These are phyloP conservation scores for Exophiala sp. DNA, from an alignment of 2,329 filamentous ascomycete genomes.

Conservation along the genomic window DNA sequence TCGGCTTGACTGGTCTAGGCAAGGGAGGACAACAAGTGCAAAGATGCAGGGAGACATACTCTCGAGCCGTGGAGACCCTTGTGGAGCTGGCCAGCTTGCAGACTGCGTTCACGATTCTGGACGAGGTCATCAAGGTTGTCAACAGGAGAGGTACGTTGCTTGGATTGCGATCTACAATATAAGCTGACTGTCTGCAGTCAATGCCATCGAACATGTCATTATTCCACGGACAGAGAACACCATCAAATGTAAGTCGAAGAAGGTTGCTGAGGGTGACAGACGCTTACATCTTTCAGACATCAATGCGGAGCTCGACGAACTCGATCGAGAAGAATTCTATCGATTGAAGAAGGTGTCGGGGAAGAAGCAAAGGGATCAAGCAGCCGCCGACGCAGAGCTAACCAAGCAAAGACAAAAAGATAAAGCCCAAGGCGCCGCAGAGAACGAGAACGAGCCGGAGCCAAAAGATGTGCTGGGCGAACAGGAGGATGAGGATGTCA, in stretches of 20 bases:
- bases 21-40: constrained; percentile 98
- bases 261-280: not conserved
- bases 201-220: constrained; percentile 78
- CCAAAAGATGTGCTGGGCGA: constrained; percentile 63
- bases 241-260: constrained; percentile 70
- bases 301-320: constrained; percentile 94
- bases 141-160: constrained; percentile 73
- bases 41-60: constrained; percentile 90
- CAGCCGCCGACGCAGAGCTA: constrained; percentile 66
- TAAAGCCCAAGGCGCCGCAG: constrained; percentile 28
- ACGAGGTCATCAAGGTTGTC: constrained; percentile 98
- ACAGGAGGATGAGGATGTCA: constrained; percentile 76
- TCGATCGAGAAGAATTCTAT: constrained; percentile 98
- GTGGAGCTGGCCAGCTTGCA: constrained; percentile 40
- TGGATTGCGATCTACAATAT: not conserved
- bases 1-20: constrained; percentile 88
- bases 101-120: constrained; percentile 95
- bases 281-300: constrained; percentile 56
- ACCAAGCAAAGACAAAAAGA: constrained; percentile 40
- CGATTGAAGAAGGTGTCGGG: constrained; percentile 87
- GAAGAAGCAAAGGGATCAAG: constrained; percentile 75
- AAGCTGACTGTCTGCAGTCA: constrained; percentile 54
- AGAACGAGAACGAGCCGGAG: constrained; percentile 36
- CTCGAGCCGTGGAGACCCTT: constrained; percentile 87
- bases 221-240: constrained; percentile 98